Conservation (phyloP, 257 asterid genomes). For the Solanum raphanifolium region DNA sequence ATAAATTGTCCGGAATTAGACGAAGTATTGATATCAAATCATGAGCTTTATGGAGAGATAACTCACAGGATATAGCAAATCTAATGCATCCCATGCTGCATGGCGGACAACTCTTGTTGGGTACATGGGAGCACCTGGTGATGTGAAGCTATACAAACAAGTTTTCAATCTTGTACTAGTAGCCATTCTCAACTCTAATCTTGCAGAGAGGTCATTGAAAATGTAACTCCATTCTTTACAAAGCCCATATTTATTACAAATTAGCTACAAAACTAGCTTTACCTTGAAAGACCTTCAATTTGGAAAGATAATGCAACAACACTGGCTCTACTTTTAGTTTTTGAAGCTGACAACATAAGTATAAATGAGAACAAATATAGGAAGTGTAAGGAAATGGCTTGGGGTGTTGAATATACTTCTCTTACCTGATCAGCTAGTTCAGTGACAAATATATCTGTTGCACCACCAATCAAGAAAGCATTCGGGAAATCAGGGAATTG, state of each 20-base stretch:
- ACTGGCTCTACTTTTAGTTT: constrained; percentile 95
- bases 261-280: neutral
- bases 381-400: neutral
- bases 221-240: neutral
- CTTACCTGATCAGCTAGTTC: constrained; percentile 89
- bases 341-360: constrained; percentile 48
- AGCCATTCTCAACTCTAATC: constrained; percentile 80
- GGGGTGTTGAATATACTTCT: neutral
- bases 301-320: constrained; percentile 82
- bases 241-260: neutral
- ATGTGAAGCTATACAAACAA: constrained; percentile 89
- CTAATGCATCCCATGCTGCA: constrained; percentile 90
- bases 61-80: constrained; percentile 90
- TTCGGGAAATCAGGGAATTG: constrained; percentile 78
- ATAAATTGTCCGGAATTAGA: neutral
- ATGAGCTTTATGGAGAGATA: neutral
- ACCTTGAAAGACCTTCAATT: constrained; percentile 67
- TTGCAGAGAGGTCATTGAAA: constrained; percentile 22
- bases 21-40: neutral
- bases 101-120: constrained; percentile 97
- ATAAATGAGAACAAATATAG: neutral
- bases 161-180: constrained; percentile 87
- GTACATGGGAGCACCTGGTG: constrained; percentile 98
- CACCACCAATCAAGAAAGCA: constrained; percentile 75
- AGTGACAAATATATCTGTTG: constrained; percentile 65